Evolutionary conservation across 495 filamentous ascomycete species (phyloP).

Genomic region (Umbilicaria muhlenbergii): DNA sequence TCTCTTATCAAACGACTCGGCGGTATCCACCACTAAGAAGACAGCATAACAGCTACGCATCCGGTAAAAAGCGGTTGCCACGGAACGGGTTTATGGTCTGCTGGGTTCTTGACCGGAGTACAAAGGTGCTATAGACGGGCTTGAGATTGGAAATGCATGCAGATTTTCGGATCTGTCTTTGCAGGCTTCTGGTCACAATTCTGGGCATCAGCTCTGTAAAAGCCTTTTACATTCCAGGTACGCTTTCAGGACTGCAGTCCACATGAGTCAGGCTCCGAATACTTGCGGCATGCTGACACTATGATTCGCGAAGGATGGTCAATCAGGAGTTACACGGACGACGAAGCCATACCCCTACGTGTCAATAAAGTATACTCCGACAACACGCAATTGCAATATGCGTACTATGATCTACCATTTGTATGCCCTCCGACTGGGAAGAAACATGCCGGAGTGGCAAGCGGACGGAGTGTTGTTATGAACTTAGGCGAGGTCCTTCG

Average conservation of each 20-base stretch:
- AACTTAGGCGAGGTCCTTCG: slow-evolving; percentile 90
- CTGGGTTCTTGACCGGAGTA: no score
- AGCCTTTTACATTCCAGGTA: slow-evolving; percentile 73
- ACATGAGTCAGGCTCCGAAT: slow-evolving; percentile 1
- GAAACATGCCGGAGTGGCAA: slow-evolving; percentile 53
- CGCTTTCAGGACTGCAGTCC: slow-evolving; percentile 5
- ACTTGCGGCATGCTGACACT: slow-evolving; percentile 9
- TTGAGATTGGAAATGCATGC: slow-evolving; percentile 8
- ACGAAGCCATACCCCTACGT: slow-evolving; percentile 70
- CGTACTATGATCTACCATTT: slow-evolving; percentile 85
- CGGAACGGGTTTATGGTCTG: no score
- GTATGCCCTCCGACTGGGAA: slow-evolving; percentile 70
- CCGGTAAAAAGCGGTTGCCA: no score
- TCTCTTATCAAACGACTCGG: no score
- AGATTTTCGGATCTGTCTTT: slow-evolving; percentile 17
- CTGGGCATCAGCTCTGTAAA: slow-evolving; percentile 19
- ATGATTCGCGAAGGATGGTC: slow-evolving; percentile 40
- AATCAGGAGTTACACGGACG: slow-evolving; percentile 65
- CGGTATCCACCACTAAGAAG: no score
- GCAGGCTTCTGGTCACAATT: slow-evolving; percentile 16
- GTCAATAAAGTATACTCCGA: slow-evolving; percentile 95
- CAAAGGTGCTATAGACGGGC: no score
- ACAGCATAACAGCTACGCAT: no score
- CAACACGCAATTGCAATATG: slow-evolving; percentile 82
- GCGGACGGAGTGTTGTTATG: slow-evolving; percentile 66